Evolutionary conservation across 768 basidiomycete genomes (phyloP).

Genomic region (Leccinum uliginosum): DNA sequence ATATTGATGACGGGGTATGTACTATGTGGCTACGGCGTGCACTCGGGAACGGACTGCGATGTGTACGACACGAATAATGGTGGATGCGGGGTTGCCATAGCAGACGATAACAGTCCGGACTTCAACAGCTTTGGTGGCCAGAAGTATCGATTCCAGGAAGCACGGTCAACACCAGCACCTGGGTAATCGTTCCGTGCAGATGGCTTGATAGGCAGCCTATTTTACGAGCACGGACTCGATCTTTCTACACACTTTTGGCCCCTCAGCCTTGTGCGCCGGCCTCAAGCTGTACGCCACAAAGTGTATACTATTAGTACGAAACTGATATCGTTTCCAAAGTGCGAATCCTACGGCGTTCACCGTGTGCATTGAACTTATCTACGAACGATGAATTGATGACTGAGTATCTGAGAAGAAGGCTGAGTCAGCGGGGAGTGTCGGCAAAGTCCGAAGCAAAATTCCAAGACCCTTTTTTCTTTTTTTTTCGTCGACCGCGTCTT

Average conservation of each 20-base stretch:
- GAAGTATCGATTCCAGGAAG: constrained; percentile 25
- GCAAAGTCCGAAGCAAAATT: constrained; percentile 32
- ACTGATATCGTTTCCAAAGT: background rate
- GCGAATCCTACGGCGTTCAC: background rate
- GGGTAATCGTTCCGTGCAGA: constrained; percentile 10
- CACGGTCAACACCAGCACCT: constrained; percentile 12
- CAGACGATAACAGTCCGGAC: constrained; percentile 21
- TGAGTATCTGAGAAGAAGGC: constrained; percentile 2
- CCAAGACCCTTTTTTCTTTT: constrained; percentile 14
- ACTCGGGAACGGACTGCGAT: constrained; percentile 22
- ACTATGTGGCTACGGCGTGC: background rate
- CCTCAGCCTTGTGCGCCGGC: background rate
- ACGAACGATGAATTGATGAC: background rate
- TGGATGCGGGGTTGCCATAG: constrained; percentile 27
- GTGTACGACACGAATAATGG: constrained; percentile 21
- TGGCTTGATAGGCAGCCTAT: constrained; percentile 40
- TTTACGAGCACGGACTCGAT: too few relatives aligned
- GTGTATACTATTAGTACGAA: background rate
- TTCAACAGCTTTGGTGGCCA: constrained; percentile 31
- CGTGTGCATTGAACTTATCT: constrained; percentile 1
- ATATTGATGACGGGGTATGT: constrained; percentile 31
- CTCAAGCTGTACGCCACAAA: constrained; percentile 14
- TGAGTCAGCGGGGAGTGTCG: constrained; percentile 27
- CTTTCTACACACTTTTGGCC: too few relatives aligned
- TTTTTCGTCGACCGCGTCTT: constrained; percentile 21